These are phyloP conservation scores for Kockovaella imperatae DNA, from an alignment of 768 basidiomycete species.

Conservation along the genomic window DNA sequence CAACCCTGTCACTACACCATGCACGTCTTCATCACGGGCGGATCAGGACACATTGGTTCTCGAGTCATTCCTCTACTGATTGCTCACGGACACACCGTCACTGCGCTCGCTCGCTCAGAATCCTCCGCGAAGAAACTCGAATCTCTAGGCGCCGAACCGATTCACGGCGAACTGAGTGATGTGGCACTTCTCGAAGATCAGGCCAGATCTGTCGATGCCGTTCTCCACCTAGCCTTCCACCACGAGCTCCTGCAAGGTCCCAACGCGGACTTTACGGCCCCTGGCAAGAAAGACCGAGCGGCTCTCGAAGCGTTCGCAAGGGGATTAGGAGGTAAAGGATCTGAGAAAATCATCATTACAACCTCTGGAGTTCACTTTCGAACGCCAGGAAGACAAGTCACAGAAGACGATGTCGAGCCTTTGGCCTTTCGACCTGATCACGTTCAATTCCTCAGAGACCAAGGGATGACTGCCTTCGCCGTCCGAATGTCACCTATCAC, in stretches of 20 bases:
- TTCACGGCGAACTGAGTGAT: not conserved
- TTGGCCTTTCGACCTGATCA: not conserved
- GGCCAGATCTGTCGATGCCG: not conserved
- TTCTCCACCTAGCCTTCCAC: not conserved
- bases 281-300: not conserved
- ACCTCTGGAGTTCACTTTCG: not conserved
- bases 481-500: not conserved
- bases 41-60: slow-evolving; percentile 13
- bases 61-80: not conserved
- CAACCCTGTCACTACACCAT: too few relatives aligned
- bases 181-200: not conserved
- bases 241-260: not conserved
- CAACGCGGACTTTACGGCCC: not conserved
- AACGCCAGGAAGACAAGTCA: not conserved
- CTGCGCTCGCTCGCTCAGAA: not conserved
- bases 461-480: not conserved
- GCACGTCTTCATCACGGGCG: slow-evolving; percentile 29
- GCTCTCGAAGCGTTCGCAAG: not conserved
- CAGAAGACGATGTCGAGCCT: not conserved
- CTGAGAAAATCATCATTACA: not conserved
- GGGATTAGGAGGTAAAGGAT: not conserved
- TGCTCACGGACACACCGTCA: not conserved
- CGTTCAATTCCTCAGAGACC: not conserved
- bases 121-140: not conserved
- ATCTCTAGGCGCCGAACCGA: not conserved